These are phyloP conservation scores for Trichomonas vaginalis DNA, from an alignment of 208 protist genomes.

Conservation along the genomic window DNA sequence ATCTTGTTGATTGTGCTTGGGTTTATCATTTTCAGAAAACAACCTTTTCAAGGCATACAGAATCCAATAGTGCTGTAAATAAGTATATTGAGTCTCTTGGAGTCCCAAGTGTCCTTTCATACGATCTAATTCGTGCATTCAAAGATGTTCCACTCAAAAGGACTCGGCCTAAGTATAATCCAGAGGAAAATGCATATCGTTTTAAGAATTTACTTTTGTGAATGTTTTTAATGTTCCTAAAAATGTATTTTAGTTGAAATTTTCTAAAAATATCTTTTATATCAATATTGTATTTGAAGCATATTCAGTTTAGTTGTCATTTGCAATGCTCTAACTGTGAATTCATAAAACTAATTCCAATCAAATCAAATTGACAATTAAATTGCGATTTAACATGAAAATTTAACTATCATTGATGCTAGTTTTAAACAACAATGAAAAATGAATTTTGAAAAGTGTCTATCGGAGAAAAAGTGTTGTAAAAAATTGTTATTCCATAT, in stretches of 20 bases:
- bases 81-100: background rate
- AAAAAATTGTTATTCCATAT: too few relatives aligned
- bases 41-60: background rate
- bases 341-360: background rate
- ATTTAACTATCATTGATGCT: too few relatives aligned
- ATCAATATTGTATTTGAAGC: too few relatives aligned
- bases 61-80: background rate
- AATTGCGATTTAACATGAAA: background rate
- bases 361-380: background rate
- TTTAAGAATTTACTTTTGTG: background rate
- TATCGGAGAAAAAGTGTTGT: too few relatives aligned
- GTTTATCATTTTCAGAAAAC: background rate
- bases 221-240: too few relatives aligned
- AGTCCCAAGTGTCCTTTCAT: background rate
- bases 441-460: too few relatives aligned
- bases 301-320: too few relatives aligned
- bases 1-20: background rate
- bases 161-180: background rate
- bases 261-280: too few relatives aligned
- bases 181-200: background rate
- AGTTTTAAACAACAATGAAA: too few relatives aligned
- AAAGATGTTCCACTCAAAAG: background rate
- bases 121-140: background rate
- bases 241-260: too few relatives aligned
- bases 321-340: too few relatives aligned